A percentile compares a stretch with the other conserved stretches of the same genome.
phyloP scores from a whole-genome alignment of 2,329 filamentous ascomycete species.

The Diatrype stigma region DNA sequence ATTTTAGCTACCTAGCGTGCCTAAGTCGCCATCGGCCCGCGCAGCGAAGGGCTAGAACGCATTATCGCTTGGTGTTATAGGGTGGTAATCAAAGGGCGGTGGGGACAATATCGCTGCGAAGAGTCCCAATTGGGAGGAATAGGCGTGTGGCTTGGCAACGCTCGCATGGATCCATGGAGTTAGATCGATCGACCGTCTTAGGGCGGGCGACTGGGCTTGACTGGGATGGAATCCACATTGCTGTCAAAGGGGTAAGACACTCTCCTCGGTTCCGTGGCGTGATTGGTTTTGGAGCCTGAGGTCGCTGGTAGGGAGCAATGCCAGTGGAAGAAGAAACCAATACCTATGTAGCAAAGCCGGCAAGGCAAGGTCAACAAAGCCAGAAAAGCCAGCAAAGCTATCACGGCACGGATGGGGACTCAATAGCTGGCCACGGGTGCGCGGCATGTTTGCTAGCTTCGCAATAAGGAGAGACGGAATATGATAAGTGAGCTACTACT shows the following conservation, averaged over 20 bases:
- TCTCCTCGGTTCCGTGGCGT: neutral
- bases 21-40: neutral
- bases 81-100: neutral
- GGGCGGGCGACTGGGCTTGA: too few relatives aligned
- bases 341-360: too few relatives aligned
- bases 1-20: neutral
- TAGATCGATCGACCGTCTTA: neutral
- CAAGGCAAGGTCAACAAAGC: too few relatives aligned
- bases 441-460: too few relatives aligned
- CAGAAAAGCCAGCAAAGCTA: too few relatives aligned
- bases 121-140: neutral
- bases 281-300: too few relatives aligned
- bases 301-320: too few relatives aligned
- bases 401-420: too few relatives aligned
- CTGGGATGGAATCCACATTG: neutral
- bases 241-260: neutral
- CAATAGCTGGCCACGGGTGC: too few relatives aligned
- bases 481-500: neutral
- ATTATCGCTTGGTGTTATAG: neutral
- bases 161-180: neutral
- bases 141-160: neutral
- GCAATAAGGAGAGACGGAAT: too few relatives aligned
- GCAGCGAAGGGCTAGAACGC: neutral
- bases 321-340: too few relatives aligned
- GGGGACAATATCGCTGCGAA: neutral